A percentile compares a stretch with the other conserved stretches of the same genome.
Evolutionary conservation across 768 basidiomycete species (phyloP).

Genomic region (Mycena chlorophos): DNA sequence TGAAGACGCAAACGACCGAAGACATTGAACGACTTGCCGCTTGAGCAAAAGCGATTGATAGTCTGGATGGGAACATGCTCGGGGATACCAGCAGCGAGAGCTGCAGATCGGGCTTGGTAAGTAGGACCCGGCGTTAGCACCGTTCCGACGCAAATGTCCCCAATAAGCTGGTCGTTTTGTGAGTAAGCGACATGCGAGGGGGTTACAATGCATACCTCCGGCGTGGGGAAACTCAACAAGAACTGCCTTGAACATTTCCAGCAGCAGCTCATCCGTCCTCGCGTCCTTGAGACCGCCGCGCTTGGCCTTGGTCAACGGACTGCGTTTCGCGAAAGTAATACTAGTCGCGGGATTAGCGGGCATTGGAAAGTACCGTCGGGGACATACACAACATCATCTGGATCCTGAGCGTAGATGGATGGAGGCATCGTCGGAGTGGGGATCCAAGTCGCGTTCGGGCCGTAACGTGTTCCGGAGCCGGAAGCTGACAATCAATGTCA

Average conservation of each 20-base stretch:
- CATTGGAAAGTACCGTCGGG: neutral
- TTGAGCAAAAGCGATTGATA: slow-evolving; percentile 82
- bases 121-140: slow-evolving; percentile 64
- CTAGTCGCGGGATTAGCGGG: neutral
- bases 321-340: slow-evolving; percentile 23
- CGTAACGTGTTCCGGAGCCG: too few species aligned
- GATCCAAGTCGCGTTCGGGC: too few species aligned
- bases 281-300: slow-evolving; percentile 51
- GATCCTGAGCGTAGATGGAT: too few species aligned
- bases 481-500: too few species aligned
- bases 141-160: slow-evolving; percentile 80
- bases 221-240: slow-evolving; percentile 54
- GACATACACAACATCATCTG: slow-evolving; percentile 69
- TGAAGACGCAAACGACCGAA: neutral
- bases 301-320: neutral
- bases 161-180: too few species aligned
- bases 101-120: slow-evolving; percentile 73
- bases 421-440: too few species aligned
- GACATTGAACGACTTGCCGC: slow-evolving; percentile 33
- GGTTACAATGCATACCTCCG: too few species aligned
- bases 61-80: slow-evolving; percentile 73
- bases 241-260: slow-evolving; percentile 75
- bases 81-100: slow-evolving; percentile 79
- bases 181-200: too few species aligned
- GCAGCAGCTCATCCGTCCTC: slow-evolving; percentile 76